Base-by-base conservation (phyloP, 2,329 filamentous ascomycete species). In the Fusarium nodosum region DNA sequence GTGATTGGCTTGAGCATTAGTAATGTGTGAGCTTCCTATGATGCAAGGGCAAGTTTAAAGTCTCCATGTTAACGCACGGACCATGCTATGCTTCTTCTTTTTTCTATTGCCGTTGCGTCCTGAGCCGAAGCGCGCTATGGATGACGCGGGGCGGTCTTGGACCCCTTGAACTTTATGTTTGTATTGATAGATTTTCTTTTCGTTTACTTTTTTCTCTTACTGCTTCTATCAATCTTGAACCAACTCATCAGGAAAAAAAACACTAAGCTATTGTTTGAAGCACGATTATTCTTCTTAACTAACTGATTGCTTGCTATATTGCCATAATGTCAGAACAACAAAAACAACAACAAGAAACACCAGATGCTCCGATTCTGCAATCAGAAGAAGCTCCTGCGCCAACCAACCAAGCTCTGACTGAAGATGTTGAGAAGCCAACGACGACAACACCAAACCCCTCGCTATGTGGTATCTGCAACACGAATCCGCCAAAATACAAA, bases 401-500 rank as follows among this genome's bases (percentile, higher is more conserved):
- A 55, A 45, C 36, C 8, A 36, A 38, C 12, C 47, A 52, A 56
- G 33, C 34, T 60, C 50, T 41, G 33, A 41, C 41, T 24, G 48
- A 45, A 28, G 41, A 53, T 26, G 53, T 48, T 31, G 51, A 41
- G 33, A 46, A 58, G 41, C 24, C 24, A 28, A 44, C 41, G 16
- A 53, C 58, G 28, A 38, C 51, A 33, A 45, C 60, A 34, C 53
- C 62, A 26, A 63, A 67, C 13, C 50, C 70, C 42, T 70, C 72
- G 20, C 66, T 76, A 3, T 90, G 88, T 70, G 82, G 83, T 7
- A 80, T 89, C 33, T 91, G 88, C 75, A 75, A 84, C 30, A 73
- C 77, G 34, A 82, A 82, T 7, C 79, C 83, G 22, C 82, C 82
- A 31, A 90, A 88, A 76, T 91, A 91, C 77, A 90, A 89, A 72